Base-by-base conservation (phyloP, 805 yeast species). In the Myxozyma lipomycoides region DNA sequence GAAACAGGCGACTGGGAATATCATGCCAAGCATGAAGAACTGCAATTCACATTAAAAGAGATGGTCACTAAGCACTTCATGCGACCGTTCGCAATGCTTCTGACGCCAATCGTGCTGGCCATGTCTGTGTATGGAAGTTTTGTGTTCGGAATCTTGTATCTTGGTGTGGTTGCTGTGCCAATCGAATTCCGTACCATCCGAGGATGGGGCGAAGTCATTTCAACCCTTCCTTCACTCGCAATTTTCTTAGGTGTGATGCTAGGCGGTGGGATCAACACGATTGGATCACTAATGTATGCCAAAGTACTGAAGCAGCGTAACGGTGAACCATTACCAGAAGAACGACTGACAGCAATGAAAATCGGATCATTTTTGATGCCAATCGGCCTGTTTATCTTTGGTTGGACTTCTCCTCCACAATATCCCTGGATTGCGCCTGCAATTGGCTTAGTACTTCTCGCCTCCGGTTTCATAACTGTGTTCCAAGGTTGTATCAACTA, bases 11-110 rank as follows among this genome's bases (percentile, higher is more conserved):
- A 89, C 66, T 74, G 75, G 53, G 84, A 84, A 62, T 86, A 86
- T 56, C 87, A 88, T 87, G 86, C 97, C 21, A 95, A 86, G 69
- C 95, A 86, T 66, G 97, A 90, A 66, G 93, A 91, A 26, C 81
- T 79, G 64, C 87, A 87, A 43, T 67, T 88, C 66, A 70, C 84
- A 1, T 65, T 86, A 43, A 72, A 71, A 30, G 95, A 90, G 66
- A 73, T 90, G 67, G 60, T 87, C 52, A 76, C 78, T 52, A 78
- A 86, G 22, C 86, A 89, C 71, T 74, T 90, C 49, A 69, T 79
- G 60, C 78, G 96, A 62, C 98, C 98, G 1, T 70, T 91, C 55
- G 81, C 79, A 59, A 86, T 91, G 70, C 80, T 81, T 17, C 67
- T 78, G 19, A 75, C 77, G n/a, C 78, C 78, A 0, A 72, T 75